Evolutionary conservation across 1,139 yeast genomes (phyloP).

Genomic region (Saccharomycopsis hybrid): DNA sequence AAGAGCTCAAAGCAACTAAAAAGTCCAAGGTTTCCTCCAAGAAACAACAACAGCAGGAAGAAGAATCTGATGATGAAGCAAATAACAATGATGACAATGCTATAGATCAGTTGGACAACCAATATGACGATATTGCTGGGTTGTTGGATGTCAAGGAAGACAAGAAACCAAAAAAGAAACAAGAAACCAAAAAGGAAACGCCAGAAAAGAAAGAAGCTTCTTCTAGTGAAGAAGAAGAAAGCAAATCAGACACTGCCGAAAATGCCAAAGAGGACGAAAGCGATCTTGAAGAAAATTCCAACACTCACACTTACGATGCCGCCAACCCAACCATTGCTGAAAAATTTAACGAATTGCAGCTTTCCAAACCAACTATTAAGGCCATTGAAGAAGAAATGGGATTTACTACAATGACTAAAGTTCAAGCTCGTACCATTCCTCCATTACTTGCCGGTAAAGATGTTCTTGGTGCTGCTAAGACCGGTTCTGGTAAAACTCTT

Average conservation of each 20-base stretch:
- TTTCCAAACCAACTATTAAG: slow-evolving; percentile 73
- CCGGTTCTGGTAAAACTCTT: slow-evolving; percentile 96
- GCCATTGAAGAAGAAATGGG: slow-evolving; percentile 81
- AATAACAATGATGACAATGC: slow-evolving; percentile 6
- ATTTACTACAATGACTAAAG: slow-evolving; percentile 82
- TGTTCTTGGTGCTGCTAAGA: slow-evolving; percentile 95
- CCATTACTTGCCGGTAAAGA: slow-evolving; percentile 93
- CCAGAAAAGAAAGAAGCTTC: slow-evolving; percentile 29
- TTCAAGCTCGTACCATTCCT: slow-evolving; percentile 91
- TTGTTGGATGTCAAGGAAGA: slow-evolving; percentile 12
- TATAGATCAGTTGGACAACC: slow-evolving; percentile 18
- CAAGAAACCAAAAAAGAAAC: slow-evolving; percentile 8
- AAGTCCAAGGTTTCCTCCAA: background rate
- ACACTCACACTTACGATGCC: slow-evolving; percentile 22
- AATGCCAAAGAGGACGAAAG: slow-evolving; percentile 26
- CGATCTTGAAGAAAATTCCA: slow-evolving; percentile 23
- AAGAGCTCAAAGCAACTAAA: background rate
- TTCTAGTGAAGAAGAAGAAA: slow-evolving; percentile 30
- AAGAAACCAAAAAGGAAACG: slow-evolving; percentile 27
- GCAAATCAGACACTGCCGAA: slow-evolving; percentile 24
- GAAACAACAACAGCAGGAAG: slow-evolving; percentile 3
- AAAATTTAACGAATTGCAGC: slow-evolving; percentile 50
- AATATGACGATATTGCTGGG: slow-evolving; percentile 16
- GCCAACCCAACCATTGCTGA: slow-evolving; percentile 29
- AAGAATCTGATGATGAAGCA: background rate